phyloP scores from a whole-genome alignment of 345 rosid genomes.

The Cardamine resedifolia region DNA sequence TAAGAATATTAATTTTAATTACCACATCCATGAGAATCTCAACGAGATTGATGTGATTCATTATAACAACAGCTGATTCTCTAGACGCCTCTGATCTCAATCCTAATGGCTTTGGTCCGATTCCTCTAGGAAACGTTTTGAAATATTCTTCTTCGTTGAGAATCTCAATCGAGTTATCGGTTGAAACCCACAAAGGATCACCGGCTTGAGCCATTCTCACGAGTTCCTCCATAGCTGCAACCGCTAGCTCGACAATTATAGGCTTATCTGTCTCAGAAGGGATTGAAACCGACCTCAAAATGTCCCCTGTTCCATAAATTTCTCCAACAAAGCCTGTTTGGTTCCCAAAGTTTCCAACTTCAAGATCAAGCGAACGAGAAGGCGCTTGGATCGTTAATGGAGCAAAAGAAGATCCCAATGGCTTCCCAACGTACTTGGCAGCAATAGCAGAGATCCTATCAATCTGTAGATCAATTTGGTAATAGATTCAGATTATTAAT shows the following conservation, averaged over 20 bases:
- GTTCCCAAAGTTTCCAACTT: constrained; percentile 56
- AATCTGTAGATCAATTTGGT: constrained; percentile 48
- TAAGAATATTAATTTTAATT: not conserved
- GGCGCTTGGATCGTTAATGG: constrained; percentile 49
- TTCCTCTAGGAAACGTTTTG: constrained; percentile 81
- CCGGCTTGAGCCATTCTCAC: constrained; percentile 76
- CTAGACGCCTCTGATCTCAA: constrained; percentile 84
- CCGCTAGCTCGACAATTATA: constrained; percentile 88
- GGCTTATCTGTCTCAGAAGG: constrained; percentile 89
- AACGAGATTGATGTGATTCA: constrained; percentile 84
- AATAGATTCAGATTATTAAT: not conserved
- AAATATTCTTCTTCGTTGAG: constrained; percentile 83
- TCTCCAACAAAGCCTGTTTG: constrained; percentile 74
- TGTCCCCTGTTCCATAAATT: constrained; percentile 70
- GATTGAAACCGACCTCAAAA: constrained; percentile 46
- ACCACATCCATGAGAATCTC: constrained; percentile 99
- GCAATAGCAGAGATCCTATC: constrained; percentile 87
- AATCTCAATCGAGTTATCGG: constrained; percentile 47
- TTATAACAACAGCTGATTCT: constrained; percentile 79
- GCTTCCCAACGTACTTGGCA: constrained; percentile 83
- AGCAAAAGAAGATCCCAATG: constrained; percentile 51
- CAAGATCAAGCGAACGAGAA: constrained; percentile 65
- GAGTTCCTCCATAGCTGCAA: constrained; percentile 98
- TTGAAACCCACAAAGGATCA: constrained; percentile 73
- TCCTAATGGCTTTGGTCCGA: constrained; percentile 79